Conservation (phyloP, 2,329 filamentous ascomycete genomes). For the Monosporascus sp. region DNA sequence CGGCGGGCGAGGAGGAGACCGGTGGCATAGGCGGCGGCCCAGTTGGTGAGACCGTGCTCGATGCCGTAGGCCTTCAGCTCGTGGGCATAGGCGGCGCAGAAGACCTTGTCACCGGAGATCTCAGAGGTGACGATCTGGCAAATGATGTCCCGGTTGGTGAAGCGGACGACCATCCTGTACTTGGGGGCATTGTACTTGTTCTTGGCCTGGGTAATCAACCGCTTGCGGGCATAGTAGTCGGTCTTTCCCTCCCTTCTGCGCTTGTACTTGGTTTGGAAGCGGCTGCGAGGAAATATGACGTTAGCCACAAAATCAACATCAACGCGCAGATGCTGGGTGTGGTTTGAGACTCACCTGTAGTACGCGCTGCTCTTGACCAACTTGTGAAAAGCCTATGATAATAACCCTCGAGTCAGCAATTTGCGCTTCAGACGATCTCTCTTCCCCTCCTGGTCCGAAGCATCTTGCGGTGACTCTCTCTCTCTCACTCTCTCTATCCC, state of each 20-base stretch:
- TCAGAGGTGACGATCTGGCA: conserved; percentile 95
- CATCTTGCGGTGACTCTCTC: conserved; percentile 90
- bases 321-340: neutral
- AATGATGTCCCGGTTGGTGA: conserved; percentile 99
- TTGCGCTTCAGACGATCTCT: conserved; percentile 82
- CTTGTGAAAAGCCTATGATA: conserved; percentile 79
- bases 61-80: conserved; percentile 98
- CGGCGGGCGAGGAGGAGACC: conserved; percentile 96
- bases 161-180: conserved; percentile 98
- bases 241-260: conserved; percentile 95
- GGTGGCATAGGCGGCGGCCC: conserved; percentile 94
- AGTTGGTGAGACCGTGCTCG: conserved; percentile 98
- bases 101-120: conserved; percentile 97
- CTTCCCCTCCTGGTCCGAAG: conserved; percentile 68
- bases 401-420: conserved; percentile 93
- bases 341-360: conserved; percentile 71
- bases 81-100: conserved; percentile 87
- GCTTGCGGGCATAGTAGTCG: conserved; percentile 99
- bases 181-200: conserved; percentile 99
- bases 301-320: neutral
- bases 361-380: conserved; percentile 96
- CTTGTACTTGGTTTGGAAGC: conserved; percentile 99
- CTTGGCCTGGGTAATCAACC: conserved; percentile 99
- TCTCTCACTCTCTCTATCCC: too few species aligned
- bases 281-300: conserved; percentile 47